A percentile compares a stretch with the other conserved stretches of the same genome.
Conservation (phyloP, 78 protist species). For the Speleostelium caveatum region DNA sequence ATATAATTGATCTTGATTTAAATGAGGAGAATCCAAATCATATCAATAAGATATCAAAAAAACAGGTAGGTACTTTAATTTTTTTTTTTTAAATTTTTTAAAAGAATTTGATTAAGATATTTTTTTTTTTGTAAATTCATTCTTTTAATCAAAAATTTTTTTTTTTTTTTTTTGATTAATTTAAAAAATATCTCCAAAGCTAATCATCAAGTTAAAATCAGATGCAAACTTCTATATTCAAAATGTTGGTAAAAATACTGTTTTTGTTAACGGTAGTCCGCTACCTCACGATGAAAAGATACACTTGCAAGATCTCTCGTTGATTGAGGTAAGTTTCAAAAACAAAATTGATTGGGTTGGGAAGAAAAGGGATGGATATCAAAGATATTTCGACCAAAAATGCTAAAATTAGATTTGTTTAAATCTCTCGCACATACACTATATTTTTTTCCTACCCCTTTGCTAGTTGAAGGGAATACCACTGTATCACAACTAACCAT, state of each 20-base stretch:
- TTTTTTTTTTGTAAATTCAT: neutral
- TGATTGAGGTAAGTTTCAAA: slow-evolving; percentile 40
- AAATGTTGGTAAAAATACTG: slow-evolving; percentile 57
- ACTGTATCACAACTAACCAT: no score
- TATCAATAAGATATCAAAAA: slow-evolving; percentile 36
- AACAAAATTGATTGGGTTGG: neutral
- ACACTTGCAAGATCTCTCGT: slow-evolving; percentile 38
- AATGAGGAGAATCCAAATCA: slow-evolving; percentile 34
- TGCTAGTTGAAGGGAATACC: no score
- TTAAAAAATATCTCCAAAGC: neutral
- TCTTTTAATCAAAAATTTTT: neutral
- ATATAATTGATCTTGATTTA: slow-evolving; percentile 48
- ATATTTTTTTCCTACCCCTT: neutral
- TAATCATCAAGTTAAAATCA: slow-evolving; percentile 48
- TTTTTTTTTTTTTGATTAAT: neutral
- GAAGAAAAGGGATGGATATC: neutral
- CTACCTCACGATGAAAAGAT: slow-evolving; percentile 4
- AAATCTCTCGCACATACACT: neutral
- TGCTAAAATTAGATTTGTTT: neutral
- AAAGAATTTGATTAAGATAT: neutral
- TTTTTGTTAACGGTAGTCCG: slow-evolving; percentile 49
- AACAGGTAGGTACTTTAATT: slow-evolving; percentile 55
- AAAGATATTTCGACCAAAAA: no score
- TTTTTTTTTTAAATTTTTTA: no score
- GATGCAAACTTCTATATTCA: slow-evolving; percentile 35